phyloP scores from a whole-genome alignment of 2,329 filamentous ascomycete genomes.

The Botrytis byssoidea region DNA sequence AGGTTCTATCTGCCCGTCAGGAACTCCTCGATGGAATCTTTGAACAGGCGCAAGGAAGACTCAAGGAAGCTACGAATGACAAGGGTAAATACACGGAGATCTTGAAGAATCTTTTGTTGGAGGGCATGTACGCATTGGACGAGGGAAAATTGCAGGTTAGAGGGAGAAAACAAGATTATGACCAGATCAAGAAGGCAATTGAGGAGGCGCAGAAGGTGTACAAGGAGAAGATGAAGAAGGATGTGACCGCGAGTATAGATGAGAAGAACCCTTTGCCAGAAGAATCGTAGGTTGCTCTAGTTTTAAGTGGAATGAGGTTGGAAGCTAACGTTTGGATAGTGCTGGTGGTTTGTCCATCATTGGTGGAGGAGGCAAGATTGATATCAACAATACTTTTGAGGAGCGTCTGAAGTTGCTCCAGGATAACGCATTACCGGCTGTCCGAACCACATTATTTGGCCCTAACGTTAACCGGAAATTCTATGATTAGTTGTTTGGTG shows the following conservation, averaged over 20 bases:
- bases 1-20: slow-evolving; percentile 83
- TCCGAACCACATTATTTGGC: slow-evolving; percentile 86
- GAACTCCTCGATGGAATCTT: slow-evolving; percentile 90
- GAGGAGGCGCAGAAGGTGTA: slow-evolving; percentile 77
- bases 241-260: slow-evolving; percentile 69
- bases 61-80: slow-evolving; percentile 65
- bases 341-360: slow-evolving; percentile 80
- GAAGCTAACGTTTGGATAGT: slow-evolving; percentile 47
- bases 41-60: slow-evolving; percentile 71
- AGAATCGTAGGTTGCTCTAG: slow-evolving; percentile 66
- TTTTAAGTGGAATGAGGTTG: neutral
- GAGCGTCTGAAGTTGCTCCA: slow-evolving; percentile 84
- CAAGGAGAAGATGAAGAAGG: slow-evolving; percentile 72
- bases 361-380: slow-evolving; percentile 86
- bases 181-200: slow-evolving; percentile 73
- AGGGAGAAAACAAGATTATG: slow-evolving; percentile 76
- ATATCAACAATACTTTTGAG: slow-evolving; percentile 98
- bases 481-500: slow-evolving; percentile 63
- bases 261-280: slow-evolving; percentile 78
- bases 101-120: slow-evolving; percentile 78
- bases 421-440: slow-evolving; percentile 77
- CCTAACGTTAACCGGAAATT: slow-evolving; percentile 96
- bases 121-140: slow-evolving; percentile 84
- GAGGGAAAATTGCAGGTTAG: slow-evolving; percentile 75
- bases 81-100: slow-evolving; percentile 71